Evolutionary conservation across 345 rosid species (phyloP).

Genomic region (Sisymbrium irio): DNA sequence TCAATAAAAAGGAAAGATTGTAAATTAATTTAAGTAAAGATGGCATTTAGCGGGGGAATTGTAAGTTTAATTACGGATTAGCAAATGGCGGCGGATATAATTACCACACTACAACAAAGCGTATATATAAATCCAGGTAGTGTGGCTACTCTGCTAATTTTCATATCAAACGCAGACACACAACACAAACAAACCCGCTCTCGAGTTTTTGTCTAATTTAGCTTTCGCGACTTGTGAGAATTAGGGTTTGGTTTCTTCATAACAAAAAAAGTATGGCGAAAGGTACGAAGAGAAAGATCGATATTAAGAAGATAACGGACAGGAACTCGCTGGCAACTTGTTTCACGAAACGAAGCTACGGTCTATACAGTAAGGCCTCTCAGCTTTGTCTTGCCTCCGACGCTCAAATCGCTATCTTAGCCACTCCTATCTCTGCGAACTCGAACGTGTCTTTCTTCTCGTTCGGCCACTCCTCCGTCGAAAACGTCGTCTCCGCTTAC

Average conservation of each 20-base stretch:
- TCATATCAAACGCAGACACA: neutral
- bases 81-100: neutral
- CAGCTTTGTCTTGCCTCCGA: conserved; percentile 3
- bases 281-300: conserved; percentile 4
- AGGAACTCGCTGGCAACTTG: neutral
- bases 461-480: conserved; percentile 9
- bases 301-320: neutral
- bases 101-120: neutral
- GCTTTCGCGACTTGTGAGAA: neutral
- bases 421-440: neutral
- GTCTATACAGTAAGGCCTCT: conserved; percentile 6
- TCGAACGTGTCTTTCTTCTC: neutral
- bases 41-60: neutral
- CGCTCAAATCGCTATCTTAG: neutral
- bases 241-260: neutral
- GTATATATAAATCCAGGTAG: neutral
- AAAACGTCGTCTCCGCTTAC: neutral
- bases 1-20: neutral
- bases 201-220: neutral
- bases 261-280: neutral
- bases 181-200: neutral
- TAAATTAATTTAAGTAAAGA: too few relatives aligned
- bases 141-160: neutral
- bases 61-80: neutral
- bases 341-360: neutral